A percentile compares a stretch with the other conserved stretches of the same genome.
Evolutionary conservation across 2,329 filamentous ascomycete genomes (phyloP).

Genomic region (Cyphellophora attinorum): DNA sequence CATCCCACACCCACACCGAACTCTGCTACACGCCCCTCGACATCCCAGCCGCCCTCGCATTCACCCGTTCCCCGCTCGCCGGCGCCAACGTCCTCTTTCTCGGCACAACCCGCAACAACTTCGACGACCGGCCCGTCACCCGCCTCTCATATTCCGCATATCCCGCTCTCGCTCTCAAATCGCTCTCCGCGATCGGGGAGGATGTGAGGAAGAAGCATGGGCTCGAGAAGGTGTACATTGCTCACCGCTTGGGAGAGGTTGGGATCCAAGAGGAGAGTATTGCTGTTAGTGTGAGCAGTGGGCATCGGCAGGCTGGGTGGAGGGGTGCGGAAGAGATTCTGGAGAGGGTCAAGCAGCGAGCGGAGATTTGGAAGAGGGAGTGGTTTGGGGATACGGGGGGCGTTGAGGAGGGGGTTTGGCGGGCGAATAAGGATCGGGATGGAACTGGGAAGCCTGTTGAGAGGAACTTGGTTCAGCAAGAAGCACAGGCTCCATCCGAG

Average conservation of each 20-base stretch:
- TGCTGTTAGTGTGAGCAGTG: conserved; percentile 72
- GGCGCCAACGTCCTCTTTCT: conserved; percentile 38
- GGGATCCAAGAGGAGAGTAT: conserved; percentile 92
- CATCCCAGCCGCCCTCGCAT: conserved; percentile 23
- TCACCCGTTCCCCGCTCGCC: conserved; percentile 30
- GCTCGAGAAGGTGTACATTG: conserved; percentile 65
- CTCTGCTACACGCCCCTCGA: conserved; percentile 32
- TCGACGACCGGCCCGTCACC: conserved; percentile 29
- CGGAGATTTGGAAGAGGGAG: conserved; percentile 59
- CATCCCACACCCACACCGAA: conserved; percentile 30
- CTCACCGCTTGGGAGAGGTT: conserved; percentile 76
- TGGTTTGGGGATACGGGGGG: conserved; percentile 17
- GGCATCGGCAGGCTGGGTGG: conserved; percentile 81
- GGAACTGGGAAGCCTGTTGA: conserved; percentile 9
- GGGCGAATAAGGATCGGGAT: conserved; percentile 18
- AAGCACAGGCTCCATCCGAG: no score
- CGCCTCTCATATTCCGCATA: conserved; percentile 37
- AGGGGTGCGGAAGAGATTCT: conserved; percentile 78
- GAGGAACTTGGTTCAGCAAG: no score
- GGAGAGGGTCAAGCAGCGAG: conserved; percentile 72
- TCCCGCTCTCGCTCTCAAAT: conserved; percentile 31
- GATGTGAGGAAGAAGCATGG: conserved; percentile 50
- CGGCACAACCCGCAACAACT: conserved; percentile 35
- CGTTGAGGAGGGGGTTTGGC: conserved; percentile 17
- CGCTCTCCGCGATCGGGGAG: conserved; percentile 26